These are phyloP conservation scores for Trypanosoma platydactyli DNA, from an alignment of 208 protist species.

Conservation along the genomic window DNA sequence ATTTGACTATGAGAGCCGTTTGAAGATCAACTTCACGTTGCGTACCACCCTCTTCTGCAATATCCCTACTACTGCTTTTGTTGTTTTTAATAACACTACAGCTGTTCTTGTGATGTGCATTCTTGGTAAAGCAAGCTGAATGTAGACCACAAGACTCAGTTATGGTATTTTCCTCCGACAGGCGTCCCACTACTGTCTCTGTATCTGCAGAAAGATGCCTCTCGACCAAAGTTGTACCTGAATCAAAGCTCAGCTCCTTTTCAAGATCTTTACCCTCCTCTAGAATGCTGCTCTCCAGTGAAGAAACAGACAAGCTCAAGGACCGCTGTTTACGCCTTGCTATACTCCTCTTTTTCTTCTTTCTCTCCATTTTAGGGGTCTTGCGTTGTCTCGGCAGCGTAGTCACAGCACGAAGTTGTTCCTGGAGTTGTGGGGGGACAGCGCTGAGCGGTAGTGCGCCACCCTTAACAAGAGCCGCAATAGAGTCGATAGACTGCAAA, in stretches of 20 bases:
- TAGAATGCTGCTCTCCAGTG: not conserved
- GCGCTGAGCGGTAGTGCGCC: constrained; percentile 46
- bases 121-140: no score
- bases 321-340: no score
- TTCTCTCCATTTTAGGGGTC: constrained; percentile 21
- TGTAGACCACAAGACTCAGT: no score
- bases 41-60: not conserved
- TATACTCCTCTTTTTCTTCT: not conserved
- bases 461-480: constrained; percentile 62
- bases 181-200: not conserved
- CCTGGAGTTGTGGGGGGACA: constrained; percentile 44
- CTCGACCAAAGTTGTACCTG: not conserved
- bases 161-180: no score
- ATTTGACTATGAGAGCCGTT: constrained; percentile 19
- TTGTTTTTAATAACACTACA: no score
- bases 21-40: constrained; percentile 24
- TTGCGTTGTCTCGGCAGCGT: constrained; percentile 13
- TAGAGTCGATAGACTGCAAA: constrained; percentile 77
- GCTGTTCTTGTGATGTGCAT: no score
- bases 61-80: no score
- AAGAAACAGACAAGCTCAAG: constrained; percentile 2
- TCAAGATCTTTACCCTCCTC: constrained; percentile 1
- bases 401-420: constrained; percentile 42
- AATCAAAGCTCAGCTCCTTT: constrained; percentile 19
- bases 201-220: not conserved